Evolutionary conservation across 192 early-diverging fungal genomes (phyloP), one percentile per base, ranked within the genome.

Genomic region (Linnemannia elongata): DNA sequence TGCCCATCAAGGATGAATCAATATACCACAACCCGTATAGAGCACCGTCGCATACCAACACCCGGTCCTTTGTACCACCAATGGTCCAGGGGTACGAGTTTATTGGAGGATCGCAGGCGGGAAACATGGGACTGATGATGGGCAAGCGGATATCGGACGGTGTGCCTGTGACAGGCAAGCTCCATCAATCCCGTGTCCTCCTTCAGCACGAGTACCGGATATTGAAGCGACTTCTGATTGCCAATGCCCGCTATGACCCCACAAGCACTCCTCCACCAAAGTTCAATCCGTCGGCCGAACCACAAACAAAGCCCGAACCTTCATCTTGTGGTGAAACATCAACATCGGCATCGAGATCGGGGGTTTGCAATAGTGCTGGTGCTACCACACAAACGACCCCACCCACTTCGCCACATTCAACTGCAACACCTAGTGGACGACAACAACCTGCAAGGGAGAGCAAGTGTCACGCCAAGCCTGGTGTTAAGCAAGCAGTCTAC

Each of bases 101-200:
- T 42, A 71, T 38, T 9, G 80, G 79, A 38, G 85, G 85, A 36
- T 87, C 85, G 6, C 85, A 87, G 52, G 85, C 85, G 4, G 85
- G 85, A 35, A 77, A 81, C 30, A 87, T 87, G 79, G 85, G 85
- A 2, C 30, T 87, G 33, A 87, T 87, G 76, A 81, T 87, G 76
- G 85, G 85, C 24, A 87, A 72, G 63, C 79, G 85, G 63, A 22
- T 87, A 35, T 78, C 79, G 36, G 79, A 87, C 66, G 79, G 85
- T 36, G 54, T 69, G 1, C 80, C 55, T 7, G 79, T 87, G 3
- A 87, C 85, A 20, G 85, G 79, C 22, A 87, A 81, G 24, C 60
- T 87, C 0, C 79, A 87, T 38, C 85, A 81, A 7, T 81, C 79
- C 24, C 69, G 55, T 0, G 57, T 80, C 41, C 60, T 87, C 27